Conservation (phyloP, 441 rosid genomes). For the Syzygium syzygioides region DNA sequence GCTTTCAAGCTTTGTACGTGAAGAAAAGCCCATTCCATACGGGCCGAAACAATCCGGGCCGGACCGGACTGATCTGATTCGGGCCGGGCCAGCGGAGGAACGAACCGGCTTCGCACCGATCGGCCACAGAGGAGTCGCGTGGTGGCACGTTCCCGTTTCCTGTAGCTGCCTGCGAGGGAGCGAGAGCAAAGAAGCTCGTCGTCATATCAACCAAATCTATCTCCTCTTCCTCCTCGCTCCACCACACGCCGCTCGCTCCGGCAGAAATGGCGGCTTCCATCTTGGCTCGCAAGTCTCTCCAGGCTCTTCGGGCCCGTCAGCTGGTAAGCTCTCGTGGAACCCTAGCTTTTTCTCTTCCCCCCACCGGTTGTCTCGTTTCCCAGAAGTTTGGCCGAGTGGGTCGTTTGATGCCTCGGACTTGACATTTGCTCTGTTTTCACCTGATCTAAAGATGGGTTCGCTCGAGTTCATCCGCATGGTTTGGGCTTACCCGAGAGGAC, state of each 20-base stretch:
- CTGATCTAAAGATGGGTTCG: not conserved
- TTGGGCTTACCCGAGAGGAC: not conserved
- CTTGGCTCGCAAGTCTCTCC: conserved; percentile 81
- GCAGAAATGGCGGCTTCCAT: conserved; percentile 36
- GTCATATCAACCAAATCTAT: not conserved
- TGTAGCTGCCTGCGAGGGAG: not conserved
- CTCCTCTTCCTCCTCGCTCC: not conserved
- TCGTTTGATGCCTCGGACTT: not conserved
- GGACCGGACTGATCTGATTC: not conserved
- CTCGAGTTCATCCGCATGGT: not conserved
- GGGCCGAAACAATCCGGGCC: not conserved
- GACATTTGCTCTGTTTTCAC: not conserved
- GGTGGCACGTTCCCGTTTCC: not conserved
- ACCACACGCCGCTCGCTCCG: not conserved
- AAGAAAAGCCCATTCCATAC: not conserved
- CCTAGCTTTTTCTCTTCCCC: not conserved
- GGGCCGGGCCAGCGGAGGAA: not conserved
- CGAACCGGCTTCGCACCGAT: not conserved
- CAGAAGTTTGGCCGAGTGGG: not conserved
- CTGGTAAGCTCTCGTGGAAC: conserved; percentile 38
- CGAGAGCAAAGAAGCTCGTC: not conserved
- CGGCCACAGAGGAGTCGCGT: not conserved
- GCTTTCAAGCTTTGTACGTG: not conserved
- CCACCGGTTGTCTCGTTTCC: not conserved
- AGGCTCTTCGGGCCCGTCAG: conserved; percentile 66